phyloP scores from a whole-genome alignment of 306 rosid species.

The Mimosa pudica region DNA sequence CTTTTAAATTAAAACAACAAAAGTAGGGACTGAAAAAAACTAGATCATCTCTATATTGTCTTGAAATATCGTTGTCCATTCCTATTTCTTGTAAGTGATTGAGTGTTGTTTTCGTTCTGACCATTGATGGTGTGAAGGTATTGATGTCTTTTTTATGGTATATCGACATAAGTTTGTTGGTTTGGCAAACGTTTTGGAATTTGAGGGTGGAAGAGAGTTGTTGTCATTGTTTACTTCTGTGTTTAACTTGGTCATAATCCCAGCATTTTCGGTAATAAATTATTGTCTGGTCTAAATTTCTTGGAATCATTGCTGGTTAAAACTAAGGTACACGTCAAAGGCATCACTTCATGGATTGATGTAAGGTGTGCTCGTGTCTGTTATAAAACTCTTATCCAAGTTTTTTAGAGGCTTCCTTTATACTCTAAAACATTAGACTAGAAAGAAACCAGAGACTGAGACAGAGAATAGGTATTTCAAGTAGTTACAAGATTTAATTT shows the following conservation, averaged over 20 bases:
- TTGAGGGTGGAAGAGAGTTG: constrained; percentile 22
- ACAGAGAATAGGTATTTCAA: constrained; percentile 14
- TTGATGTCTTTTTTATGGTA: constrained; percentile 26
- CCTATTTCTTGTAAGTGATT: too few relatives aligned
- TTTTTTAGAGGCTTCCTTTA: too few relatives aligned
- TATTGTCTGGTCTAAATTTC: constrained; percentile 4
- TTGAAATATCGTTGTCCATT: too few relatives aligned
- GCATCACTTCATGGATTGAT: neutral
- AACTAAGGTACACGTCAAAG: neutral
- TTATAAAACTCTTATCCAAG: neutral
- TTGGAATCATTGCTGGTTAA: neutral
- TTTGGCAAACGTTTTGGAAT: constrained; percentile 18
- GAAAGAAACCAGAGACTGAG: too few relatives aligned
- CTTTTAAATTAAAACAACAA: too few relatives aligned
- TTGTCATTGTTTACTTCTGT: constrained; percentile 31
- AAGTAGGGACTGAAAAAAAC: too few relatives aligned
- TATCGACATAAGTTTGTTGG: neutral
- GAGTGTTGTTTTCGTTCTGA: too few relatives aligned
- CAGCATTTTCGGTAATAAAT: neutral
- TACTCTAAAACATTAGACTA: too few relatives aligned
- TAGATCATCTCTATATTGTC: too few relatives aligned
- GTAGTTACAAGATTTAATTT: neutral
- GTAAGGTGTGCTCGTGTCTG: neutral
- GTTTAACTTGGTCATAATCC: constrained; percentile 11
- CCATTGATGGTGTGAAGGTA: too few relatives aligned